A percentile compares a stretch with the other conserved stretches of the same genome.
These are phyloP conservation scores for Exobasidium cylindrosporum DNA, from an alignment of 1,284 basidiomycete genomes.

Conservation along the genomic window DNA sequence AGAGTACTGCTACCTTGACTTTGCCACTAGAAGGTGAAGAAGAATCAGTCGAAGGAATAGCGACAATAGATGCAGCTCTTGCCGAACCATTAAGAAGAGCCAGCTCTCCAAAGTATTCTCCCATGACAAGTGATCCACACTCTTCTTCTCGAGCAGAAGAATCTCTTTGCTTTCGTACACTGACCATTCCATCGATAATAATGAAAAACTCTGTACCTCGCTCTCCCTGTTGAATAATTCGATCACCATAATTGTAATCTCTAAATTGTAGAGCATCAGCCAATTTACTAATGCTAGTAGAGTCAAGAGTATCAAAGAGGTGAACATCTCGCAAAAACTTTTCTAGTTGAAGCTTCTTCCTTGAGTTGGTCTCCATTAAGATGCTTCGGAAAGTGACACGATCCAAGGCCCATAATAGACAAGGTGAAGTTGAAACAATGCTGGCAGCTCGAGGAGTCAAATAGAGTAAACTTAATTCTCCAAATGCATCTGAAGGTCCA, in stretches of 20 bases:
- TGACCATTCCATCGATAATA: slow-evolving; percentile 85
- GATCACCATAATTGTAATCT: slow-evolving; percentile 76
- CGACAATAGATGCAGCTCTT: slow-evolving; percentile 89
- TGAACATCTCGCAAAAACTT: slow-evolving; percentile 88
- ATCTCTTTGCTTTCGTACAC: slow-evolving; percentile 72
- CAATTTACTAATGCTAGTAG: slow-evolving; percentile 89
- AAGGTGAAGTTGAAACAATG: slow-evolving; percentile 75
- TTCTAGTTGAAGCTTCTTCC: slow-evolving; percentile 90
- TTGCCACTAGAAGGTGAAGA: slow-evolving; percentile 56
- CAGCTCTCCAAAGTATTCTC: slow-evolving; percentile 96
- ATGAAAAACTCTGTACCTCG: slow-evolving; percentile 96
- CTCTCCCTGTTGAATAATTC: slow-evolving; percentile 86
- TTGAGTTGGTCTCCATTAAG: slow-evolving; percentile 60
- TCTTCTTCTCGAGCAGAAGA: slow-evolving; percentile 25
- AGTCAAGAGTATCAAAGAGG: slow-evolving; percentile 78
- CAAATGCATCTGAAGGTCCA: slow-evolving; percentile 82
- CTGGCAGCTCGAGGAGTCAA: slow-evolving; percentile 92
- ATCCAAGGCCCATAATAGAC: slow-evolving; percentile 90
- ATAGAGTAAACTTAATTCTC: slow-evolving; percentile 97
- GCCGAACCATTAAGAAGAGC: slow-evolving; percentile 79
- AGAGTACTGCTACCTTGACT: slow-evolving; percentile 74
- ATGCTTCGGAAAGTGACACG: slow-evolving; percentile 98
- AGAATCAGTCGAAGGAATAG: slow-evolving; percentile 56
- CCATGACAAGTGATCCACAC: slow-evolving; percentile 77
- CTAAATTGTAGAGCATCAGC: slow-evolving; percentile 87